phyloP scores from a whole-genome alignment of 1,284 basidiomycete species.

The Ceratobasidium theobromae region DNA sequence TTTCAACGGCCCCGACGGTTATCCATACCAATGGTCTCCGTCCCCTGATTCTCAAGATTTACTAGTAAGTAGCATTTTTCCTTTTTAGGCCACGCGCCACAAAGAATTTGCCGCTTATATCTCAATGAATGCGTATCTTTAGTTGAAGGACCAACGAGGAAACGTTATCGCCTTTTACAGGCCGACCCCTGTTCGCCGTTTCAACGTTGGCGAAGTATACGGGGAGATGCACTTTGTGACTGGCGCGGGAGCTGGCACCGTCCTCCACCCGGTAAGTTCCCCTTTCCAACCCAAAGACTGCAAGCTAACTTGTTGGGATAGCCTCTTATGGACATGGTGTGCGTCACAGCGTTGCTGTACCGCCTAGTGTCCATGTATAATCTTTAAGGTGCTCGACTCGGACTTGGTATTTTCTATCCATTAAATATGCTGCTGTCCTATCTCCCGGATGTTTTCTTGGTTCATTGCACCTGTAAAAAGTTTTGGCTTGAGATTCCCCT shows the following conservation, averaged over 20 bases:
- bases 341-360: slow-evolving; percentile 78
- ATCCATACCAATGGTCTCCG: slow-evolving; percentile 73
- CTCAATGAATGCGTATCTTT: slow-evolving; percentile 9
- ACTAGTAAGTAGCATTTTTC: slow-evolving; percentile 51
- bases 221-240: slow-evolving; percentile 79
- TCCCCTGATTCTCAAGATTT: slow-evolving; percentile 59
- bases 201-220: slow-evolving; percentile 78
- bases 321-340: slow-evolving; percentile 82
- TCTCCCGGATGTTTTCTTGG: slow-evolving; percentile 11
- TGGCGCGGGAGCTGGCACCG: slow-evolving; percentile 71
- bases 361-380: slow-evolving; percentile 44
- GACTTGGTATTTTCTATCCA: neutral
- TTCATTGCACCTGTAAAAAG: slow-evolving; percentile 30
- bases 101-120: slow-evolving; percentile 32
- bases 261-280: slow-evolving; percentile 55
- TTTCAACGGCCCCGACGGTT: slow-evolving; percentile 79
- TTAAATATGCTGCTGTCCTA: slow-evolving; percentile 14
- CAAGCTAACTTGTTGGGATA: slow-evolving; percentile 35
- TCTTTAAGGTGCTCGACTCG: slow-evolving; percentile 5
- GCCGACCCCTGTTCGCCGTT: slow-evolving; percentile 68
- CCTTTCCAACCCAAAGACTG: neutral
- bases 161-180: slow-evolving; percentile 74
- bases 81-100: slow-evolving; percentile 13
- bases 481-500: slow-evolving; percentile 24
- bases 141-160: slow-evolving; percentile 71